A percentile compares a stretch with the other conserved stretches of the same genome.
phyloP scores from a whole-genome alignment of 495 filamentous ascomycete species.

The Trichoderma asperelloides region DNA sequence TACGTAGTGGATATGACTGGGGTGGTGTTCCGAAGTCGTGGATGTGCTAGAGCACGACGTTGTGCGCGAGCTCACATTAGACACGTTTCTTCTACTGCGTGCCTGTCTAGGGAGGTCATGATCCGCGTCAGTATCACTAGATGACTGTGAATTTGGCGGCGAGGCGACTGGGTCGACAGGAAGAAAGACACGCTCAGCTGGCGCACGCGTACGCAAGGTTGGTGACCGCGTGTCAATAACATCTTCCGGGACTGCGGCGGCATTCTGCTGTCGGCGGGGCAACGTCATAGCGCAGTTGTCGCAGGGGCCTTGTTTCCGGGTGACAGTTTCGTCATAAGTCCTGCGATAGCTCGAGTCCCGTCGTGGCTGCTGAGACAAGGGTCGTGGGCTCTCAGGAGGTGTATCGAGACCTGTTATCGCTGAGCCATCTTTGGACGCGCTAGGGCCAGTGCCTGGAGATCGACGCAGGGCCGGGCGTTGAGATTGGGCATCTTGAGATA shows the following conservation, averaged over 20 bases:
- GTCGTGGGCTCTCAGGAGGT: constrained; percentile 54
- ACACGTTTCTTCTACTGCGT: constrained; percentile 23
- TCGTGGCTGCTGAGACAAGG: constrained; percentile 23
- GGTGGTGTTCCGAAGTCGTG: constrained; percentile 32
- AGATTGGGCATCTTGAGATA: constrained; percentile 26
- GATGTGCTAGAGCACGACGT: constrained; percentile 17
- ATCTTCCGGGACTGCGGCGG: constrained; percentile 18
- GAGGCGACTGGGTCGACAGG: constrained; percentile 23
- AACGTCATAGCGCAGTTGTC: constrained; percentile 55
- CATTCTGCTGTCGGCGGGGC: constrained; percentile 40
- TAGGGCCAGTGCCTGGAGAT: constrained; percentile 29
- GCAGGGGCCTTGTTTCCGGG: constrained; percentile 44
- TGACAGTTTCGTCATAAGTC: constrained; percentile 50
- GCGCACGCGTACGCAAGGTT: constrained; percentile 38
- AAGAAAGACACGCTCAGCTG: constrained; percentile 39
- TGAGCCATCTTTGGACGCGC: constrained; percentile 19
- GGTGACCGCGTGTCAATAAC: constrained; percentile 27
- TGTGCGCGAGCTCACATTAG: constrained; percentile 25
- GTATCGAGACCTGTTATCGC: constrained; percentile 43
- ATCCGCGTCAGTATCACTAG: constrained; percentile 26
- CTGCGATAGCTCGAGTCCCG: constrained; percentile 41
- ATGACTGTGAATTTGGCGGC: constrained; percentile 34
- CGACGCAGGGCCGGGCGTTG: constrained; percentile 7
- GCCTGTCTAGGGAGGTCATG: constrained; percentile 11
- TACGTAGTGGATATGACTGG: constrained; percentile 67